Percentiles rank a stretch among this genome's conserved stretches.
These are phyloP conservation scores for Suillus lakei DNA, from an alignment of 768 basidiomycete genomes.

Conservation along the genomic window DNA sequence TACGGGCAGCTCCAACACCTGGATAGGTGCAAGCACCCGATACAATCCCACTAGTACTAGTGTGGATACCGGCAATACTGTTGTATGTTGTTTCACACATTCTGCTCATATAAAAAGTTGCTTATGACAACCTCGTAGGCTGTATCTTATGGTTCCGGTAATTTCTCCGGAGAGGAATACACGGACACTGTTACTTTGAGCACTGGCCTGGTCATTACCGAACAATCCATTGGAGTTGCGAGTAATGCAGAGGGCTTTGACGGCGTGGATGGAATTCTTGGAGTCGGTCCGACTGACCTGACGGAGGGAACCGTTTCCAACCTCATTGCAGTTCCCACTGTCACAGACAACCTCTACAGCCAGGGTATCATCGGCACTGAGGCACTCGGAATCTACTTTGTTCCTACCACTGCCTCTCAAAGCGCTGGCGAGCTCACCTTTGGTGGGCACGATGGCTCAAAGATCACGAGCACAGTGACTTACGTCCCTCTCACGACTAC, in stretches of 20 bases:
- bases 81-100: conserved; percentile 17
- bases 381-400: conserved; percentile 40
- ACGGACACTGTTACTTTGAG: conserved; percentile 21
- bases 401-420: conserved; percentile 25
- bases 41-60: conserved; percentile 26
- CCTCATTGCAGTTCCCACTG: conserved; percentile 31
- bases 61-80: conserved; percentile 21
- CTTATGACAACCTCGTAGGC: conserved; percentile 13
- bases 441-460: conserved; percentile 26
- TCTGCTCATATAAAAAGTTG: conserved; percentile 7
- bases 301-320: conserved; percentile 29
- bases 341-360: conserved; percentile 37
- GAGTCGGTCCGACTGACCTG: conserved; percentile 39
- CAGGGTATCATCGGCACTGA: conserved; percentile 33
- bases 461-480: conserved; percentile 16
- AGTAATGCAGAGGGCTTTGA: conserved; percentile 24
- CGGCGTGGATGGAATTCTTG: conserved; percentile 45
- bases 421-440: conserved; percentile 31
- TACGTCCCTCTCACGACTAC: conserved; percentile 31
- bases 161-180: conserved; percentile 23
- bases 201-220: conserved; percentile 17
- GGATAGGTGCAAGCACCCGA: conserved; percentile 30
- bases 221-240: conserved; percentile 46
- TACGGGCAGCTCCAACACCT: conserved; percentile 39
- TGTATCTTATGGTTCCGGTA: conserved; percentile 26